Percentiles rank a stretch among this genome's conserved stretches.
These are phyloP conservation scores for Leishmania mexicana DNA, from an alignment of 208 protist species.

Conservation along the genomic window DNA sequence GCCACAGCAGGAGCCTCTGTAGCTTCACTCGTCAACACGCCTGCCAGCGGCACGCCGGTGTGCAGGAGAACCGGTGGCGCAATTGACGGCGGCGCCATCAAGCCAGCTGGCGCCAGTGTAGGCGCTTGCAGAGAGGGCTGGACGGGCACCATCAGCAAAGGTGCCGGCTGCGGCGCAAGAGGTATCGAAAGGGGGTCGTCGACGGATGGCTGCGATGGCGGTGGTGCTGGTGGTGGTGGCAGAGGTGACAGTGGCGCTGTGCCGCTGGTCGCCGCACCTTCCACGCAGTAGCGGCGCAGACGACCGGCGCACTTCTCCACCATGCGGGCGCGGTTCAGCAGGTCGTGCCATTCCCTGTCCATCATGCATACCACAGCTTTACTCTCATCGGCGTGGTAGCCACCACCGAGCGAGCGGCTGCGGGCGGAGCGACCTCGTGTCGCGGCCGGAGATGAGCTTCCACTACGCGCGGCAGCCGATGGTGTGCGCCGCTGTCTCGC, in stretches of 20 bases:
- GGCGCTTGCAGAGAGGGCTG: neutral
- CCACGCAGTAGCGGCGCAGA: slow-evolving; percentile 53
- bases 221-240: neutral
- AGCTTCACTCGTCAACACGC: neutral
- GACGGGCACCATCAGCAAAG: neutral
- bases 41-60: neutral
- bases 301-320: slow-evolving; percentile 37
- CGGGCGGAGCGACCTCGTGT: neutral
- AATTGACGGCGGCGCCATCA: neutral
- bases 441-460: neutral
- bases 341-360: slow-evolving; percentile 51
- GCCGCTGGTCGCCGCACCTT: slow-evolving; percentile 15
- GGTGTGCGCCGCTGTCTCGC: neutral
- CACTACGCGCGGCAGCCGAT: neutral
- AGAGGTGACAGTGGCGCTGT: neutral
- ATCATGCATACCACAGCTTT: slow-evolving; percentile 46
- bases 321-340: slow-evolving; percentile 33
- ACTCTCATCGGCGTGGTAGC: slow-evolving; percentile 64
- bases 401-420: slow-evolving; percentile 45
- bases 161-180: neutral
- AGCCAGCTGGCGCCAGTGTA: neutral
- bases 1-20: neutral
- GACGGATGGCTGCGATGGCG: neutral
- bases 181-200: slow-evolving; percentile 5
- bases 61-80: slow-evolving; percentile 6